A percentile compares a stretch with the other conserved stretches of the same genome.
phyloP scores from a whole-genome alignment of 345 rosid species.

The Eucalyptus lansdowneana region DNA sequence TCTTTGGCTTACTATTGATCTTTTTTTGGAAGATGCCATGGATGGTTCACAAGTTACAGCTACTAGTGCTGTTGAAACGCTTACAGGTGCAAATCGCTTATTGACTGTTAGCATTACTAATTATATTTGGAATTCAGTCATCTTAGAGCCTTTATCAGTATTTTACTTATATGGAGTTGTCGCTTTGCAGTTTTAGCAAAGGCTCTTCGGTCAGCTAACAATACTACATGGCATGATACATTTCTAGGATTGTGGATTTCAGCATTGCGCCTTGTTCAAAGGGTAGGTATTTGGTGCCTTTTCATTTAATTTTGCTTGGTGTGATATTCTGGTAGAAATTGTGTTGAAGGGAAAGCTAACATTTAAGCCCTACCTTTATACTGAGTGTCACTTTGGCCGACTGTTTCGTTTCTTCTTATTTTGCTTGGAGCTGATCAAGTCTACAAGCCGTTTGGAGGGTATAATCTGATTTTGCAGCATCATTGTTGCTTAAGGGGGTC shows the following conservation, averaged over 20 bases:
- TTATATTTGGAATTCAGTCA: neutral
- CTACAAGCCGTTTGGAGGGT: neutral
- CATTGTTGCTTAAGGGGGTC: neutral
- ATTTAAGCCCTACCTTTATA: neutral
- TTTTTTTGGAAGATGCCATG: slow-evolving; percentile 89
- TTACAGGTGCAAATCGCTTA: slow-evolving; percentile 33
- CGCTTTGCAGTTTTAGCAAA: slow-evolving; percentile 76
- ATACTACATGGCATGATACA: slow-evolving; percentile 81
- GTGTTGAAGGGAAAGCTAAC: neutral
- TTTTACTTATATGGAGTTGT: neutral
- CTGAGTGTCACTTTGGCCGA: neutral
- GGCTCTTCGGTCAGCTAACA: slow-evolving; percentile 75
- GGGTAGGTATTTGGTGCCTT: slow-evolving; percentile 39
- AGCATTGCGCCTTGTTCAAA: slow-evolving; percentile 84
- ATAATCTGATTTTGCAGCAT: neutral
- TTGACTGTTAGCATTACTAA: neutral
- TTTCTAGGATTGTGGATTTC: slow-evolving; percentile 92
- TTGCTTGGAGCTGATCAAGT: neutral
- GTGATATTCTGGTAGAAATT: neutral
- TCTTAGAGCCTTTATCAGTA: neutral
- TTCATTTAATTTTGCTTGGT: neutral
- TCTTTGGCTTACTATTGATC: slow-evolving; percentile 92
- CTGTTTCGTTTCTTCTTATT: neutral
- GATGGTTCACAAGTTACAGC: slow-evolving; percentile 71
- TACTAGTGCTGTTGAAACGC: slow-evolving; percentile 57